Base-by-base conservation (phyloP, 2,329 filamentous ascomycete species). In the Colletotrichum filicis region DNA sequence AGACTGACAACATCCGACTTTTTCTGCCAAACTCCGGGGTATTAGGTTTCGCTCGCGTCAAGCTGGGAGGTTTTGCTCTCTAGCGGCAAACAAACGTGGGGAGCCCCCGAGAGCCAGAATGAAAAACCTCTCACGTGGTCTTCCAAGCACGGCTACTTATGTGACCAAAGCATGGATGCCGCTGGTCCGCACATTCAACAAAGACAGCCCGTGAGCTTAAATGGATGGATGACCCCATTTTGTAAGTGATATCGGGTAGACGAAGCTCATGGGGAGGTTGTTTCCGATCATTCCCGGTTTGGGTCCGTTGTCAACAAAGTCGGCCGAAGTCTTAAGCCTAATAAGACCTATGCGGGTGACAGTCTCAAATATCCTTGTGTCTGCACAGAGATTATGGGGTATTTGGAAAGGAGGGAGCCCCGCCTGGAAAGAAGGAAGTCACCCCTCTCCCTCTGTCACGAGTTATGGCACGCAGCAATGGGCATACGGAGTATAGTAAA, bases 201-300 rank as follows among this genome's bases (percentile, higher is more conserved):
- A 53, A 66, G 61, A 19, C 8, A 32, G 55, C 55, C 1, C 30
- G 57, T 67, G 68, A 62, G 57, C 68, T 71, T 71, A 24, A 65
- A 14, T 11, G 12, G 37, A 14, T 11, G 12, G 37, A 69, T 59
- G 37, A 56, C 42, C 32, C 61, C 62, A 56, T 61, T 32, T 4
- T n/a, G 5, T 35, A 49, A 69, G 57, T 57, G 28, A 52, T 66
- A 56, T 12, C 32, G 32, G 49, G 67, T 66, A 32, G 68, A 56
- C 30, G 46, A 4, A 46, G 42, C 60, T 56, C 53, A 60, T 71
- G 62, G 56, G 37, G 46, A 71, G 30, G 57, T 8, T 58, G 8
- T 62, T 24, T 24, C 57, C 32, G 49, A 8, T 37, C 14, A 3
- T 22, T 67, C 57, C 46, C 30, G 28, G 57, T 61, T 35, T 49